Evolutionary conservation across 768 basidiomycete species (phyloP), one percentile per base, ranked within the genome.

Genomic region (Xerocomellus amylosporus): DNA sequence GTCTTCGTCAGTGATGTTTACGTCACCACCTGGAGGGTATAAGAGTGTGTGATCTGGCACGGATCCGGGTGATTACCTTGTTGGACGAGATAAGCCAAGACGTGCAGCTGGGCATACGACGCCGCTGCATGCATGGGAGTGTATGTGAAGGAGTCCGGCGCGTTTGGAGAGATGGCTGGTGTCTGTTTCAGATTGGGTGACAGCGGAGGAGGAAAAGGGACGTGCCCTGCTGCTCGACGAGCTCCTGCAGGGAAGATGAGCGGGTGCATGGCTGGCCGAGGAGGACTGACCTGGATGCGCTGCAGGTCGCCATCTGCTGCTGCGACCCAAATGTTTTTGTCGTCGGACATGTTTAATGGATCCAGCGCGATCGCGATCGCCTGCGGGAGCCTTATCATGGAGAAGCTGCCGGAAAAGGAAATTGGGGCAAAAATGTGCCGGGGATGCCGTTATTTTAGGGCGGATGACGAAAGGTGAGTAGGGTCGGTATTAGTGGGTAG

Each of bases 101-200:
- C 69, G 44, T 86, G 72, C 9, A 88, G 67, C 30, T 93, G 93
- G 17, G 85, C 90, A 64, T 96, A 97, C 1, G 93, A 96, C 1
- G 94, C 93, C 14, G 94, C 93, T 17, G 94, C 94, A 72, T 97
- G 93, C 88, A 93, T 90, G 34, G 90, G 89, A 0, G 90, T 93
- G 71, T 93, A 93, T 31, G 89, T 88, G 74, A 79, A 77, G 8
- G 69, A 64, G 64, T 93, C 90, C 6, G 86, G 84, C 15, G 71
- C 74, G 62, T 93, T 92, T 33, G 90, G 86, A 38, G 86, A 86
- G 39, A 84, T 64, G 38, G 77, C 83, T 83, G 70, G 59, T 62
- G 64, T 49, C 64, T 62, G 64, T 68, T 66, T 68, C 65, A 72
- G 70, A 19, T 15, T 5, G 66, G 45, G 56, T 60, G 65, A 56